These are phyloP conservation scores for Aspergillus nidulans DNA, from an alignment of 495 filamentous ascomycete genomes.

Conservation along the genomic window DNA sequence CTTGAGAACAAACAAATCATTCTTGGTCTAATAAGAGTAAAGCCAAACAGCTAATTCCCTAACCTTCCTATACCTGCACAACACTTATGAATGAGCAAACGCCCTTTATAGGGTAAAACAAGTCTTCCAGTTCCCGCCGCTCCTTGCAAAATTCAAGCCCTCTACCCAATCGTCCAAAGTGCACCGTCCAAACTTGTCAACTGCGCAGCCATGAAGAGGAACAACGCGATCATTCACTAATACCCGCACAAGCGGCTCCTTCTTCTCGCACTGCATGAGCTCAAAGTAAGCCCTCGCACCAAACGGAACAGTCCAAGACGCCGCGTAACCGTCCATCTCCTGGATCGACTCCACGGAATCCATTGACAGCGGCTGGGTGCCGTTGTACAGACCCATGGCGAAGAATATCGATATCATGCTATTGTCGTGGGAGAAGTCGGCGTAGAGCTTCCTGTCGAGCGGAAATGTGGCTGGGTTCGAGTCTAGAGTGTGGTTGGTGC, in stretches of 20 bases:
- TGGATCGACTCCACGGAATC: conserved; percentile 40
- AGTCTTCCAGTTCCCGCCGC: conserved; percentile 64
- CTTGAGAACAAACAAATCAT: too few relatives aligned
- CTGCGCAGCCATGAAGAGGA: conserved; percentile 61
- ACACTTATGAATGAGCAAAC: not conserved
- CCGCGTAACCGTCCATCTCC: conserved; percentile 55
- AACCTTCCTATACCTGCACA: not conserved
- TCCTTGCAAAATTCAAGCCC: conserved; percentile 64
- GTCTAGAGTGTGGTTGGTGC: conserved; percentile 70
- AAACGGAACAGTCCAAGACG: conserved; percentile 77
- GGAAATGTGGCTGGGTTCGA: conserved; percentile 59
- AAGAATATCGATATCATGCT: conserved; percentile 68
- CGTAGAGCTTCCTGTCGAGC: conserved; percentile 59
- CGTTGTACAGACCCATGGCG: conserved; percentile 70
- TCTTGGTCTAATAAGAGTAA: not conserved
- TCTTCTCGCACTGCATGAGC: conserved; percentile 64
- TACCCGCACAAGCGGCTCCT: conserved; percentile 64
- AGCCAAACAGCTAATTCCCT: not conserved
- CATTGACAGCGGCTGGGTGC: conserved; percentile 44
- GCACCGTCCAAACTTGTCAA: conserved; percentile 65
- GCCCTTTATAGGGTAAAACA: conserved; percentile 47
- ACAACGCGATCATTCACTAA: conserved; percentile 80
- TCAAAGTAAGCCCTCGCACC: conserved; percentile 73
- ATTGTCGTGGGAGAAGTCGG: conserved; percentile 88
- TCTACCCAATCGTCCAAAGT: conserved; percentile 59